Evolutionary conservation across 805 yeast genomes (phyloP), one percentile per base, ranked within the genome.

Genomic region (Candida oleophila): DNA sequence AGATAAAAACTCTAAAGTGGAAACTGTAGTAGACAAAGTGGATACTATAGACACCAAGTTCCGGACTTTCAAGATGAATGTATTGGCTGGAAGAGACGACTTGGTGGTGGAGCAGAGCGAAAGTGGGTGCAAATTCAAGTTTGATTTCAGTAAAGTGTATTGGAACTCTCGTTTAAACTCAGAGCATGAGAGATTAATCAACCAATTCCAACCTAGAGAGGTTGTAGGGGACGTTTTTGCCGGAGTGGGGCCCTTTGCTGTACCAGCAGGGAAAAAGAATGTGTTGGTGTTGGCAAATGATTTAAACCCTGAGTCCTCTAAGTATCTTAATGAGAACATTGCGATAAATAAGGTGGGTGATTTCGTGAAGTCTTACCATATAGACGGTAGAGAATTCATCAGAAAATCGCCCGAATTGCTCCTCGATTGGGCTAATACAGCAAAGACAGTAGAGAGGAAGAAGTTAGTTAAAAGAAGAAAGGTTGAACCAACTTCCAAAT

Each of bases 171-270:
- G 99, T 55, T 73, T 94, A 43, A 92, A 90, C 54, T 88, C 96
- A 0, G 99, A 94, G 59, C 99, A 94, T 64, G 92, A 83, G 41
- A 73, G 98, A 49, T 68, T 94, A 38, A 85, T 94, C 3, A 61
- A 68, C 1, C 73, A 71, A 48, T 85, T 87, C 56, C 56, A 77
- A 37, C 73, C 79, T 3, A 85, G 86, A 8, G 86, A 85, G 49
- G 87, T 89, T 4, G 87, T 95, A 0, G 89, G 89, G 57, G 99
- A 94, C 69, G 97, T 90, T 0, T 88, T 95, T 81, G 98, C 97
- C 0, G 99, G 99, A 41, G 98, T 94, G 1, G 99, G 99, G 0
- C 99, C 99, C 3, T 94, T 95, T 71, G 92, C 96, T 1, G 81
- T 94, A 1, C 99, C 99, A 0, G 96, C 97, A 0, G 98, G 91